Evolutionary conservation across 495 filamentous ascomycete species (phyloP).

Genomic region (Hypoxylon lenormandii): DNA sequence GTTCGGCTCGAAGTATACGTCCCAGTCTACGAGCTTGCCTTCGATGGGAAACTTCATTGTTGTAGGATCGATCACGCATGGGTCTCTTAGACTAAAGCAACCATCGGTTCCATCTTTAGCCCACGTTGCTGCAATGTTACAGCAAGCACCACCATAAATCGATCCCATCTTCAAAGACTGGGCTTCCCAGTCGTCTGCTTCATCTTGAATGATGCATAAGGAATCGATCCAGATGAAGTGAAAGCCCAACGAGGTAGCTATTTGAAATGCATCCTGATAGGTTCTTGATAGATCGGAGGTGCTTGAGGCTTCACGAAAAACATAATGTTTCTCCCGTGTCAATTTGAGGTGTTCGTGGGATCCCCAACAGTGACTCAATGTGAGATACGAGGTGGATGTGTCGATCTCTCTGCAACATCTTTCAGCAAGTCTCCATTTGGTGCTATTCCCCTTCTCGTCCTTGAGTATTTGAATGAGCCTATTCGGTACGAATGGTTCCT

Average conservation of each 20-base stretch:
- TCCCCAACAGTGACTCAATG: neutral
- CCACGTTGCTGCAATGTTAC: conserved; percentile 24
- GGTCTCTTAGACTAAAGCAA: conserved; percentile 20
- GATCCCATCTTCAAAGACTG: conserved; percentile 45
- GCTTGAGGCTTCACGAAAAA: neutral
- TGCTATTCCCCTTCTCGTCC: neutral
- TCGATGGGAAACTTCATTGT: neutral
- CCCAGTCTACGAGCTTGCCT: neutral
- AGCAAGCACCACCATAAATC: conserved; percentile 19
- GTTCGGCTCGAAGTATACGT: too few species aligned
- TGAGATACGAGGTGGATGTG: neutral
- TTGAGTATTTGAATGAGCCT: neutral
- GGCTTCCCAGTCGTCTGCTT: conserved; percentile 45
- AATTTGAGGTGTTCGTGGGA: neutral
- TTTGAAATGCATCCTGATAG: neutral
- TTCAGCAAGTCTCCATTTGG: neutral
- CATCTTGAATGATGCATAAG: conserved; percentile 41
- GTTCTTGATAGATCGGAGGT: neutral
- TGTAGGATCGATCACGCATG: neutral
- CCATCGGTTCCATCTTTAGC: conserved; percentile 13
- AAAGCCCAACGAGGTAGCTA: neutral
- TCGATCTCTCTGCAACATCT: neutral
- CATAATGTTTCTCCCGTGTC: neutral
- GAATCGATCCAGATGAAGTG: conserved; percentile 47
- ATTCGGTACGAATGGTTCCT: neutral